Evolutionary conservation across 2,329 filamentous ascomycete species (phyloP).

Genomic region (Fusarium sp.): DNA sequence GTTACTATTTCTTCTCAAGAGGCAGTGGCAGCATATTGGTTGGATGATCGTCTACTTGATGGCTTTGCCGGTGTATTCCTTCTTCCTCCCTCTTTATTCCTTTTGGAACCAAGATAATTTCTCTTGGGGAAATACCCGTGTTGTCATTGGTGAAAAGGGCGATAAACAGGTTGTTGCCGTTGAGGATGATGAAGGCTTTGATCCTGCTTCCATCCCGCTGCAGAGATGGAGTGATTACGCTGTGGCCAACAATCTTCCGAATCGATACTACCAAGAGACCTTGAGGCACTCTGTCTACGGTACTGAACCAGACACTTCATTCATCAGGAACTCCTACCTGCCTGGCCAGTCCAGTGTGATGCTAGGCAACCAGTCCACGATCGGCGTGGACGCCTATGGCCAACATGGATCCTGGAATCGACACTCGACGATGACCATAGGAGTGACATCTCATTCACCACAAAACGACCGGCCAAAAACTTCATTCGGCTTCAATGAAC

Average conservation of each 20-base stretch:
- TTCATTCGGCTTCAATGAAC: conserved; percentile 48
- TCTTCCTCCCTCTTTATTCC: conserved; percentile 91
- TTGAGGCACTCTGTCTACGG: not conserved
- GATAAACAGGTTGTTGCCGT: conserved; percentile 88
- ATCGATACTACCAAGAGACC: conserved; percentile 77
- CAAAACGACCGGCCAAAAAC: conserved; percentile 69
- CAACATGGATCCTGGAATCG: conserved; percentile 60
- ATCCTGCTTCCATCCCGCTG: conserved; percentile 90
- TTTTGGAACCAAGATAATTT: conserved; percentile 99
- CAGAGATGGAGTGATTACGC: conserved; percentile 99
- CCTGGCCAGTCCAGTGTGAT: conserved; percentile 76
- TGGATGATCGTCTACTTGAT: conserved; percentile 99
- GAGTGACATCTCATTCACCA: conserved; percentile 57
- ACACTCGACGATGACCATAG: conserved; percentile 78
- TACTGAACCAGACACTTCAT: conserved; percentile 65
- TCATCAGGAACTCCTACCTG: conserved; percentile 79
- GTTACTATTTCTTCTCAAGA: conserved; percentile 93
- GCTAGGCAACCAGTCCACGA: conserved; percentile 57
- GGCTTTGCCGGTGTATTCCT: conserved; percentile 94
- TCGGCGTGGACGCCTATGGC: conserved; percentile 13
- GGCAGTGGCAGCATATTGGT: conserved; percentile 97
- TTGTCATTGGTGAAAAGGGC: conserved; percentile 95
- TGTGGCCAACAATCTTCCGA: conserved; percentile 84
- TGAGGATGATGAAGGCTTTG: conserved; percentile 80
- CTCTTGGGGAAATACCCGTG: conserved; percentile 97